Percentiles rank a stretch among this genome's conserved stretches.
These are phyloP conservation scores for Wickerhamiella brachini DNA, from an alignment of 805 yeast genomes.

Conservation along the genomic window DNA sequence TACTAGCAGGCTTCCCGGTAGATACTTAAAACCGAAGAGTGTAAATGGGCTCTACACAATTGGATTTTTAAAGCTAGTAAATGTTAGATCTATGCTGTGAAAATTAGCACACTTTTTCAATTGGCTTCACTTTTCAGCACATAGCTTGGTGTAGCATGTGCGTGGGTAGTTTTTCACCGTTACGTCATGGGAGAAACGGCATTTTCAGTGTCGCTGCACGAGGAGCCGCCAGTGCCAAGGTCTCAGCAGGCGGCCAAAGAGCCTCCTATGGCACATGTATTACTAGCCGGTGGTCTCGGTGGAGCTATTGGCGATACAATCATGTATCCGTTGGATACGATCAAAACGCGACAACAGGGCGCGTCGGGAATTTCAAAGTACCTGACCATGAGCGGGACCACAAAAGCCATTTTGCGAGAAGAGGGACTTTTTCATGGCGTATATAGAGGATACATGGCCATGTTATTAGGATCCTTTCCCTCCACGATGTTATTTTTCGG, in stretches of 20 bases:
- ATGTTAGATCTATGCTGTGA: too few species aligned
- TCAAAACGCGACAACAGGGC: conserved; percentile 96
- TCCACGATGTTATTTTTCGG: conserved; percentile 90
- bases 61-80: too few species aligned
- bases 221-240: background rate
- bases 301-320: conserved; percentile 84
- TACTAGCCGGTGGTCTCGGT: conserved; percentile 89
- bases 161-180: background rate
- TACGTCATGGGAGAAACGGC: conserved; percentile 6
- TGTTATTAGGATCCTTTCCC: conserved; percentile 77
- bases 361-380: conserved; percentile 58
- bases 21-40: too few species aligned
- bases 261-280: conserved; percentile 20
- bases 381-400: conserved; percentile 62
- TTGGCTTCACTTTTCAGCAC: too few species aligned
- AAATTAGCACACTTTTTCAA: too few species aligned
- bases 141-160: background rate
- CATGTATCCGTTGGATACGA: conserved; percentile 95
- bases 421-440: conserved; percentile 80
- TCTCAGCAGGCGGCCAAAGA: background rate
- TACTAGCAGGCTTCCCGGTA: too few species aligned
- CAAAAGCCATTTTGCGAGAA: conserved; percentile 55
- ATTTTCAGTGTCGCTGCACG: conserved; percentile 2
- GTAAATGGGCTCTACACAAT: too few species aligned
- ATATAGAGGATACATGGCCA: conserved; percentile 87